Percentiles rank a stretch among this genome's conserved stretches.
These are phyloP conservation scores for Miscanthus lutarioriparius DNA, from an alignment of 176 grass and related monocot genomes.

Conservation along the genomic window DNA sequence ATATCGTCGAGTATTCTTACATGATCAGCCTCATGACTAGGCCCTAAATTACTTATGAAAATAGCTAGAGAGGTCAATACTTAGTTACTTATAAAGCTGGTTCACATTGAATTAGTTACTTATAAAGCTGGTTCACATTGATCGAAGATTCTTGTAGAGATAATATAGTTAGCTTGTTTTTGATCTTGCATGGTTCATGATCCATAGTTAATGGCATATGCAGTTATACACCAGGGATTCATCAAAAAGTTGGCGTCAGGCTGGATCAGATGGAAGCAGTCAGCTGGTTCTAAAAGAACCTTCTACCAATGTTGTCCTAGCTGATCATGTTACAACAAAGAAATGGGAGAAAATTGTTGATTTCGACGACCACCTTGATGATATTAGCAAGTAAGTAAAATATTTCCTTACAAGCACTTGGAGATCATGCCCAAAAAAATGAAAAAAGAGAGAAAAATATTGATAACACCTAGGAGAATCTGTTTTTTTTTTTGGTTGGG, in stretches of 20 bases:
- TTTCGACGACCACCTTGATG: conserved; percentile 97
- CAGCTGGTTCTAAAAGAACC: conserved; percentile 85
- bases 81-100: background rate
- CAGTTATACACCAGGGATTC: conserved; percentile 98
- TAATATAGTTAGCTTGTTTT: conserved; percentile 1
- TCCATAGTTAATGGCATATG: conserved; percentile 11
- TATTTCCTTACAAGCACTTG: background rate
- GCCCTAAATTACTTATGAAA: background rate
- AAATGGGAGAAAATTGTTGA: conserved; percentile 90
- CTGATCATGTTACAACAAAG: conserved; percentile 74
- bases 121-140: background rate
- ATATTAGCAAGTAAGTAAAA: conserved; percentile 92
- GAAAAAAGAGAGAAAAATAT: background rate
- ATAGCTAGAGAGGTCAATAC: background rate
- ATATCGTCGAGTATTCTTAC: background rate
- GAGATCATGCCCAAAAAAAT: background rate
- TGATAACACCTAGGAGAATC: background rate
- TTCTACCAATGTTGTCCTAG: conserved; percentile 69
- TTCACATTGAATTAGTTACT: background rate
- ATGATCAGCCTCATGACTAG: background rate
- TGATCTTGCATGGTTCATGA: conserved; percentile 20
- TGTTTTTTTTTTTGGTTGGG: background rate
- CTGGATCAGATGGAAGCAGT: conserved; percentile 74
- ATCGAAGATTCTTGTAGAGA: background rate
- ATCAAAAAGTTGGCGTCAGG: conserved; percentile 85